Conservation (phyloP, 306 rosid species). For the Morella rubra region DNA sequence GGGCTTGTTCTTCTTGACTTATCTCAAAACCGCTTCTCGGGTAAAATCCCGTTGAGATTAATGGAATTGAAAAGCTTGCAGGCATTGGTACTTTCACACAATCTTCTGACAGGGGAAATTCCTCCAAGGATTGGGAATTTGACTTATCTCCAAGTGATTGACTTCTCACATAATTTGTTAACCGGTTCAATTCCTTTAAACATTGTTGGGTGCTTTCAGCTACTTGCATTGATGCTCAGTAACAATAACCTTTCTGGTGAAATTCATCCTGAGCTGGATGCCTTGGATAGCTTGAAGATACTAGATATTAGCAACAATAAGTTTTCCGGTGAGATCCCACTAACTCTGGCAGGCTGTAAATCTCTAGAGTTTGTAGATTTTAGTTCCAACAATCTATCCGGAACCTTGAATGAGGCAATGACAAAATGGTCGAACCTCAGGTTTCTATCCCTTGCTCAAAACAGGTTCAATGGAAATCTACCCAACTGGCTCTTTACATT, state of each 20-base stretch:
- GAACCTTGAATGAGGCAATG: slow-evolving; percentile 88
- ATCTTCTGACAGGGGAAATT: slow-evolving; percentile 84
- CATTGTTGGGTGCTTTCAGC: slow-evolving; percentile 96
- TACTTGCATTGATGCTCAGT: slow-evolving; percentile 81
- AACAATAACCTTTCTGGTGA: slow-evolving; percentile 92
- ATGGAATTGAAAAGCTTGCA: slow-evolving; percentile 94
- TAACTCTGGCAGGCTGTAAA: slow-evolving; percentile 95
- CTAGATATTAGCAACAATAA: slow-evolving; percentile 89
- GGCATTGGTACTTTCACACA: slow-evolving; percentile 94
- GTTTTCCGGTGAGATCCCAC: slow-evolving; percentile 90
- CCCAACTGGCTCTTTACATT: slow-evolving; percentile 93
- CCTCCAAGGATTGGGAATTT: slow-evolving; percentile 90
- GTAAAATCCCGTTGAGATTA: slow-evolving; percentile 82
- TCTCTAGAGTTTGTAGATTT: slow-evolving; percentile 92
- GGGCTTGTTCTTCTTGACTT: slow-evolving; percentile 94
- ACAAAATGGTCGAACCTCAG: slow-evolving; percentile 88
- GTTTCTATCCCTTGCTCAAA: slow-evolving; percentile 82
- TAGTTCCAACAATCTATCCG: slow-evolving; percentile 91
- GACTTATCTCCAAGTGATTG: slow-evolving; percentile 96
- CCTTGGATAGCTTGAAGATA: slow-evolving; percentile 88
- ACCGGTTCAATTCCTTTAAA: slow-evolving; percentile 89
- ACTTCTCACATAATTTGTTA: slow-evolving; percentile 83
- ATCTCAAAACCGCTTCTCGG: slow-evolving; percentile 84
- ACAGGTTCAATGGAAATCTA: slow-evolving; percentile 70
- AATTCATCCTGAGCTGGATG: slow-evolving; percentile 97